Evolutionary conservation across 2,329 filamentous ascomycete species (phyloP), one percentile per base, ranked within the genome.

Genomic region (Colletotrichum tamarilloi): DNA sequence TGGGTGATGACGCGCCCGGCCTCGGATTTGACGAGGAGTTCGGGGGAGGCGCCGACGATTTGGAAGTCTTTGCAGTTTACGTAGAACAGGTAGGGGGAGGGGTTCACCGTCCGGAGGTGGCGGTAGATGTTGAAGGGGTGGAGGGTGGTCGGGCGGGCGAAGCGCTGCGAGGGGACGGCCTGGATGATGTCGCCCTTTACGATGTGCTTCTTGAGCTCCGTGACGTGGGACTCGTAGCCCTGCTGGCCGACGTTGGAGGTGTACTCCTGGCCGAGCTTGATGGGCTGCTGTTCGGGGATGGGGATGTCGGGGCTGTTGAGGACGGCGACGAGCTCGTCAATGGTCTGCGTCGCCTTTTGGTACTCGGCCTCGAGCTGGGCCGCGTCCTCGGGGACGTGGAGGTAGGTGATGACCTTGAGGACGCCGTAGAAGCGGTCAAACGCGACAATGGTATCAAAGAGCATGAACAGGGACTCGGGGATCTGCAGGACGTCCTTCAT

Each of bases 61-160:
- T 98, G 94, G 84, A 99, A 98, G 79, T 94, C 93, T 73, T 90
- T 89, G 84, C 96, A 98, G 82, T 97, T 92, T 74, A 99, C 91
- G 84, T 95, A 99, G 87, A 99, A 99, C 46, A 99, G 91, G 84
- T 99, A 99, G 0, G 97, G 97, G 9, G 95, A 98, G 0, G 97
- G 97, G 81, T 99, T 99, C 79, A 98, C 94, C n/a, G 95, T 98
- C 75, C 97, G 94, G 49, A 99, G 89, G 81, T 98, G 95, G 67
- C 96, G 92, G 87, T 98, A 99, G 79, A 99, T 94, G 86, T 98
- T 99, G 88, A 98, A 99, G 0, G 97, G 96, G 82, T 99, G 97
- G 56, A 99, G 87, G 68, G 91, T 92, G 3, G 97, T 99, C 16
- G 95, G 95, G 32, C 96, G 91, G 8, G 95, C 92, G 80, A 98